A percentile compares a stretch with the other conserved stretches of the same genome.
These are phyloP conservation scores for Dacryopinax primogenitus DNA, from an alignment of 768 basidiomycete genomes.

Conservation along the genomic window DNA sequence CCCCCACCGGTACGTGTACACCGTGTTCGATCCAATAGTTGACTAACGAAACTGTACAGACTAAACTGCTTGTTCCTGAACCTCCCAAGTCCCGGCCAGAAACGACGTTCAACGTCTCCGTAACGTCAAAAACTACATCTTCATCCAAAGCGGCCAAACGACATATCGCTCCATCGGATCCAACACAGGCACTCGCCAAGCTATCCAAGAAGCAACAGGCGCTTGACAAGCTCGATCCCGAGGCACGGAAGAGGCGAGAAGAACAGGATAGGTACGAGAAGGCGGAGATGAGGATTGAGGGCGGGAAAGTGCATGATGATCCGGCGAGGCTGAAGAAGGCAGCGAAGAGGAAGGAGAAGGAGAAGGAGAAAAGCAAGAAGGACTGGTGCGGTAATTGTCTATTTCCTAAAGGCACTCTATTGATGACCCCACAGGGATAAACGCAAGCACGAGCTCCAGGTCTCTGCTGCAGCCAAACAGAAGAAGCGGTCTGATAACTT, in stretches of 20 bases:
- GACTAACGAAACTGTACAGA: conserved; percentile 29
- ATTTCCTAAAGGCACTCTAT: conserved; percentile 1
- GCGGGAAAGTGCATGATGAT: conserved; percentile 84
- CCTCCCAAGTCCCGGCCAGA: conserved; percentile 15
- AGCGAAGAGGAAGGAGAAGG: conserved; percentile 82
- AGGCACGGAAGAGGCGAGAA: conserved; percentile 65
- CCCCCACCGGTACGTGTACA: conserved; percentile 35
- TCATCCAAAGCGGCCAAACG: conserved; percentile 28
- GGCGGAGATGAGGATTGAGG: conserved; percentile 74
- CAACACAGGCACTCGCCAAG: conserved; percentile 72
- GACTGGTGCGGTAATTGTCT: conserved; percentile 50
- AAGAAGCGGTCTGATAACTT: conserved; percentile 90
- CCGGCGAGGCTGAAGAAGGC: conserved; percentile 80
- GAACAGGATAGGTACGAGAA: conserved; percentile 84
- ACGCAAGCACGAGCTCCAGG: conserved; percentile 62
- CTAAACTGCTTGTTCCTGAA: conserved; percentile 61
- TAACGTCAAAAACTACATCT: conserved; percentile 26
- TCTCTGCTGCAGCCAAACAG: conserved; percentile 69
- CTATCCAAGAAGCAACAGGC: conserved; percentile 65
- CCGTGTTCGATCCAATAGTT: background rate
- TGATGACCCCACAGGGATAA: conserved; percentile 49
- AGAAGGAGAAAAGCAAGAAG: conserved; percentile 70
- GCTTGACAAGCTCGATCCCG: conserved; percentile 61
- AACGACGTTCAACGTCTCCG: conserved; percentile 13
- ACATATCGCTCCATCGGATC: conserved; percentile 66